Percentiles rank a stretch among this genome's conserved stretches.
phyloP scores from a whole-genome alignment of 768 basidiomycete genomes.

The Cystofilobasidium capitatum region DNA sequence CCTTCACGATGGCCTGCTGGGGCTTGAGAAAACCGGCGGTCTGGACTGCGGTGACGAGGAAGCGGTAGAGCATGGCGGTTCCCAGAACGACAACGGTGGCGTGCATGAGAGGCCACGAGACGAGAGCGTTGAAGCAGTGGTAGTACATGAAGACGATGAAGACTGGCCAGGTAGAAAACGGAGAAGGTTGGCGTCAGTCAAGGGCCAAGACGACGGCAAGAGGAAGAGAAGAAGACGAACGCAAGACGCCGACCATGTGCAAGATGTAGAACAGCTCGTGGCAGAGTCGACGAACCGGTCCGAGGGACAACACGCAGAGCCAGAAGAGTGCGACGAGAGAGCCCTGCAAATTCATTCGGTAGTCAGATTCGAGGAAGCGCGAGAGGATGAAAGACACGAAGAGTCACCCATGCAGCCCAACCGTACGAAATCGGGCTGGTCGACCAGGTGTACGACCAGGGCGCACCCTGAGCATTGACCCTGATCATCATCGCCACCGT shows the following conservation, averaged over 20 bases:
- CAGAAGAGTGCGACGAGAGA: background rate
- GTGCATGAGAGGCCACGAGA: background rate
- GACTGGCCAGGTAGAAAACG: background rate
- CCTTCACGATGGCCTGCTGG: background rate
- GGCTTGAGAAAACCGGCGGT: background rate
- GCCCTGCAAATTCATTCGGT: background rate
- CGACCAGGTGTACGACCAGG: background rate
- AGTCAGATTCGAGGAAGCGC: too few relatives aligned
- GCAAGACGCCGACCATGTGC: slow-evolving; percentile 4
- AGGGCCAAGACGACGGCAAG: too few relatives aligned
- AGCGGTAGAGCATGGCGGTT: background rate
- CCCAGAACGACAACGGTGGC: slow-evolving; percentile 2
- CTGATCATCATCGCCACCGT: background rate
- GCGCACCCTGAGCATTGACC: background rate
- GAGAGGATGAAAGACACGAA: background rate
- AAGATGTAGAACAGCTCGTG: background rate
- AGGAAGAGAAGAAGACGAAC: background rate
- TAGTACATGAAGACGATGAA: slow-evolving; percentile 5
- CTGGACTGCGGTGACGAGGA: slow-evolving; percentile 2
- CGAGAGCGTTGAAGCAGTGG: background rate
- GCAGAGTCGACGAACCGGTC: background rate
- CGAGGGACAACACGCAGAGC: slow-evolving; percentile 1
- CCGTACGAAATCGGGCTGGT: background rate
- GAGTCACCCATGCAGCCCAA: background rate
- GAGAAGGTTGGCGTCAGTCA: background rate